Percentiles rank a stretch among this genome's conserved stretches.
Conservation (phyloP, 306 rosid species). For the Psophocarpus tetragonolobus region DNA sequence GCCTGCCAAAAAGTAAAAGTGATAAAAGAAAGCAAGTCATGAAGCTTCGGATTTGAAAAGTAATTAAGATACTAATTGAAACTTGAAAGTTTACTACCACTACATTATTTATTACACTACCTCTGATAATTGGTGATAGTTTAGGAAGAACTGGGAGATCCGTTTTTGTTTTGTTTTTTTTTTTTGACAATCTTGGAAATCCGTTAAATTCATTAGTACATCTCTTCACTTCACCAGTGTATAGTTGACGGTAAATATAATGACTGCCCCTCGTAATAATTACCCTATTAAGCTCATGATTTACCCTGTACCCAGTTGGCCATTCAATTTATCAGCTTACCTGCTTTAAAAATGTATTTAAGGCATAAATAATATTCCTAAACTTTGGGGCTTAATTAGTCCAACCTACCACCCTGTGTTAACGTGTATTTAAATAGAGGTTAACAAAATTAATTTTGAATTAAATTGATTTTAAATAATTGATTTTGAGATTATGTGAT, state of each 20-base stretch:
- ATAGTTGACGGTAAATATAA: background rate
- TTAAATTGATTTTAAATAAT: too few species aligned
- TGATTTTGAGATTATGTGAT: too few species aligned
- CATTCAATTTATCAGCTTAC: background rate
- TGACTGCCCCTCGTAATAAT: background rate
- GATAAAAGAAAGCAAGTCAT: background rate
- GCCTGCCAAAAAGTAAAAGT: too few species aligned
- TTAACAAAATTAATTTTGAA: too few species aligned
- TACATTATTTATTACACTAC: background rate
- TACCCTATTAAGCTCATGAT: background rate
- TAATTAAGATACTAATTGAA: background rate
- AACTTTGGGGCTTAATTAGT: background rate
- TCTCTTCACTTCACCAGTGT: background rate
- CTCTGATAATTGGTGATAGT: background rate
- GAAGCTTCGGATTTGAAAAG: background rate
- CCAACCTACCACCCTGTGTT: too few species aligned
- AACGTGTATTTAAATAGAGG: too few species aligned
- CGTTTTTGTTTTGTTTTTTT: too few species aligned
- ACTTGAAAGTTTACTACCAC: background rate
- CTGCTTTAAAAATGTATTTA: background rate
- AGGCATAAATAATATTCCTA: background rate
- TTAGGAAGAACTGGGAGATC: background rate
- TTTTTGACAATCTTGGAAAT: too few species aligned
- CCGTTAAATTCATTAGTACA: background rate
- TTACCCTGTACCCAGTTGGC: background rate